Percentiles rank a stretch among this genome's conserved stretches.
Evolutionary conservation across 768 basidiomycete species (phyloP).

Genomic region (Termitomyces sp.): DNA sequence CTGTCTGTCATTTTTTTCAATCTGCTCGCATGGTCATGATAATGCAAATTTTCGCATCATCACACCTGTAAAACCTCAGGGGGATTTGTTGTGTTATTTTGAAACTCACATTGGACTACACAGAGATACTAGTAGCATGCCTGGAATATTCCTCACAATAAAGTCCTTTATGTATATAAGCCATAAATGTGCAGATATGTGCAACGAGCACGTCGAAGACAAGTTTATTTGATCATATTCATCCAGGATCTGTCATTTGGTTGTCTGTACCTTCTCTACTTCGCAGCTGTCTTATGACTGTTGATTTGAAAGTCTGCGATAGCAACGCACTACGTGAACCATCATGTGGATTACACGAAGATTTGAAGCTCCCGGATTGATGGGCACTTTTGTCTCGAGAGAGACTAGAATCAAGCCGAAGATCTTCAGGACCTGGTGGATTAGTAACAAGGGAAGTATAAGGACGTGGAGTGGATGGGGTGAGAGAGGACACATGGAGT

Average conservation of each 20-base stretch:
- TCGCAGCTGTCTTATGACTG: constrained; percentile 8
- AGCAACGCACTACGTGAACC: constrained; percentile 42
- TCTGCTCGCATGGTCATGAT: not conserved
- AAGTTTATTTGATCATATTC: not conserved
- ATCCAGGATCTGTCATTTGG: constrained; percentile 13
- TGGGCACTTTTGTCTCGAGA: constrained; percentile 58
- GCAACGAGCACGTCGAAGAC: not conserved
- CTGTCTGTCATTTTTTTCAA: not conserved
- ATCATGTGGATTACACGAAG: constrained; percentile 30
- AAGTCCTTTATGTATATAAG: not conserved
- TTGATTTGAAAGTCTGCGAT: constrained; percentile 16
- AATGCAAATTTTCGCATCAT: not conserved
- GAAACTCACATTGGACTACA: not conserved
- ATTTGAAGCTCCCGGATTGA: constrained; percentile 36
- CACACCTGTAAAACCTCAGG: not conserved
- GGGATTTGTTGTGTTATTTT: not conserved
- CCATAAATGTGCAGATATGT: not conserved
- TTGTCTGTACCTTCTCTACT: constrained; percentile 10
- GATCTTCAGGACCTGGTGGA: constrained; percentile 35
- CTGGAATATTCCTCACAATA: not conserved
- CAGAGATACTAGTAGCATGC: not conserved
- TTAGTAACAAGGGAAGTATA: constrained; percentile 52
- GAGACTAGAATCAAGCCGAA: constrained; percentile 46
- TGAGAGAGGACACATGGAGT: constrained; percentile 79
- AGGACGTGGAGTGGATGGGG: constrained; percentile 51